phyloP scores from a whole-genome alignment of 177 flowering plant species.

The Vitis hybrid region DNA sequence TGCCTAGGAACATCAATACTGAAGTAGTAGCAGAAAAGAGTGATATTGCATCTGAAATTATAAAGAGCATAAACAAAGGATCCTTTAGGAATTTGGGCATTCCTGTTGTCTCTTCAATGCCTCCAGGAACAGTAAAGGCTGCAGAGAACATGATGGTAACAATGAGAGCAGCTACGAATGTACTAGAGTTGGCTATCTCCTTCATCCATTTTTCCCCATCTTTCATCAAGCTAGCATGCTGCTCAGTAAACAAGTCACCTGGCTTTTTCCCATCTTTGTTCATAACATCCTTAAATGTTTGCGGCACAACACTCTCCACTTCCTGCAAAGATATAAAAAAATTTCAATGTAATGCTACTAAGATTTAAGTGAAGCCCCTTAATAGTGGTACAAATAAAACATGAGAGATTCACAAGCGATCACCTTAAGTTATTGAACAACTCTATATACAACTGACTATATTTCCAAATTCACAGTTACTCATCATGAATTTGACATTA shows the following conservation, averaged over 20 bases:
- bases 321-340: no score
- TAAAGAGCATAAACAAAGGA: conserved; percentile 2
- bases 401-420: no score
- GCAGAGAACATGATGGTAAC: conserved; percentile 14
- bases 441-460: no score
- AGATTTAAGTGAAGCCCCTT: no score
- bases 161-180: conserved; percentile 16
- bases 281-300: no score
- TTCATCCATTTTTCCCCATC: conserved; percentile 24
- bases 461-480: no score
- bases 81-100: not conserved
- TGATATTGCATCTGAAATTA: conserved; percentile 6
- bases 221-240: conserved; percentile 7
- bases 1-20: conserved; percentile 17
- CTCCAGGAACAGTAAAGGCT: conserved; percentile 22
- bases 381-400: no score
- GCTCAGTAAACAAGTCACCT: conserved; percentile 4
- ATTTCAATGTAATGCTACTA: no score
- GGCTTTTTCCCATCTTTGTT: no score
- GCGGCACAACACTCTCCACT: no score
- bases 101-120: not conserved
- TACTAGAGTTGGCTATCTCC: conserved; percentile 15
- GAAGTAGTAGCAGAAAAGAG: conserved; percentile 17
- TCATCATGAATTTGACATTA: no score
- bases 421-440: no score